Evolutionary conservation across 345 rosid genomes (phyloP), one percentile per base, ranked within the genome.

Genomic region (Crucihimalaya himalaica): DNA sequence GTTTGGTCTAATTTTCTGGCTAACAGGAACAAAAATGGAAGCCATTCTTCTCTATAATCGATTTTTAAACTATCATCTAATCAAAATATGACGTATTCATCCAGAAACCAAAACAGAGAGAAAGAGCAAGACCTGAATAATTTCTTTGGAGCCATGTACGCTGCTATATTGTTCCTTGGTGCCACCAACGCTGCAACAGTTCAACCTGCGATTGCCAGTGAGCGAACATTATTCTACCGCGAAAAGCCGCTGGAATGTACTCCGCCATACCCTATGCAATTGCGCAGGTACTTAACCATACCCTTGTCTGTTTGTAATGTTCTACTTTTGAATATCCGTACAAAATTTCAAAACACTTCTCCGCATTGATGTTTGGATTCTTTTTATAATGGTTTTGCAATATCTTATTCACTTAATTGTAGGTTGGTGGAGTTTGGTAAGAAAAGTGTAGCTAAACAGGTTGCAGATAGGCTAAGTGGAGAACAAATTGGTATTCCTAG

Each of bases 201-300:
- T 37, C 96, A 85, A 78, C 74, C 96, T 5, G 81, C 85, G 3
- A 85, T 90, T 43, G 73, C 92, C 6, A 75, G 84, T 29, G 97
- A 93, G 63, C 83, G 97, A 81, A 87, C 87, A 2, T 92, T 90
- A 3, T 93, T 88, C 71, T 93, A 90, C 77, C 89, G 96, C 14
- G 98, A 93, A 78, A 81, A 77, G 96, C 93, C 0, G 93, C 97
- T 0, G 90, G 96, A 72, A 93, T 93, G 98, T 93, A 90, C 66
- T 90, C 97, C 2, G 86, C 87, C 8, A 61, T 90, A 45, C 92
- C 96, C 16, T 93, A 90, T 67, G 98, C 97, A 62, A 85, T 87
- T 66, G 75, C 90, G 66, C 97, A 93, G 86, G 93, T 86, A 42
- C 16, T 40, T 29, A 57, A n/a, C n/a, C n/a, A n/a, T n/a, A n/a